phyloP scores from a whole-genome alignment of 352 stramenopile genomes.

The Phytophthora fragariae region DNA sequence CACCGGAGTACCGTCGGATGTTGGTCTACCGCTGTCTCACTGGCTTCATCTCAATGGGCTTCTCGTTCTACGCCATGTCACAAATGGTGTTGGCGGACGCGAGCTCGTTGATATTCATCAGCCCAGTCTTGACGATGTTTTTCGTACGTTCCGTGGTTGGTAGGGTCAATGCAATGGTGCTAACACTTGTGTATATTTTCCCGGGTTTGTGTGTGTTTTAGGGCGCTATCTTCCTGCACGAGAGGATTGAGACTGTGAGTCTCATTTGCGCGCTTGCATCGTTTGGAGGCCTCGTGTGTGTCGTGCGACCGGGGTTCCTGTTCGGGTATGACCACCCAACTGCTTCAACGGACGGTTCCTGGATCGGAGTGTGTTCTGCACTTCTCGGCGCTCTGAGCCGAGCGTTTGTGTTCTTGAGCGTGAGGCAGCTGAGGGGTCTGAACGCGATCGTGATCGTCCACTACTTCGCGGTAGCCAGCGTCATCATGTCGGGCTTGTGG shows the following conservation, averaged over 20 bases:
- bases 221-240: conserved; percentile 43
- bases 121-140: conserved; percentile 34
- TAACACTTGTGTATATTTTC: neutral
- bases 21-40: conserved; percentile 63
- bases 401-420: conserved; percentile 57
- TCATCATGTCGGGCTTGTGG: conserved; percentile 47
- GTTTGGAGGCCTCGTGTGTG: conserved; percentile 44
- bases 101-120: conserved; percentile 67
- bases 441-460: conserved; percentile 61
- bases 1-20: conserved; percentile 48
- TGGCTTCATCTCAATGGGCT: conserved; percentile 71
- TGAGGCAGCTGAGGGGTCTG: conserved; percentile 56
- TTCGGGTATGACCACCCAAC: conserved; percentile 46
- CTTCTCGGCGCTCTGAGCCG: conserved; percentile 55
- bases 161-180: neutral
- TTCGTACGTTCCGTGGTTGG: conserved; percentile 17
- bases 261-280: conserved; percentile 42
- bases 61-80: conserved; percentile 76
- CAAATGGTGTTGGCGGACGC: conserved; percentile 81
- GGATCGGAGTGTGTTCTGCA: conserved; percentile 42
- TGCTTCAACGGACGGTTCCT: conserved; percentile 29
- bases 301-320: conserved; percentile 54
- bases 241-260: conserved; percentile 47
- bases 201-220: conserved; percentile 6
- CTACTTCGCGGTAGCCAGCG: conserved; percentile 66